Evolutionary conservation across 2,329 filamentous ascomycete genomes (phyloP), one percentile per base, ranked within the genome.

Genomic region (Neofusicoccum sp.): DNA sequence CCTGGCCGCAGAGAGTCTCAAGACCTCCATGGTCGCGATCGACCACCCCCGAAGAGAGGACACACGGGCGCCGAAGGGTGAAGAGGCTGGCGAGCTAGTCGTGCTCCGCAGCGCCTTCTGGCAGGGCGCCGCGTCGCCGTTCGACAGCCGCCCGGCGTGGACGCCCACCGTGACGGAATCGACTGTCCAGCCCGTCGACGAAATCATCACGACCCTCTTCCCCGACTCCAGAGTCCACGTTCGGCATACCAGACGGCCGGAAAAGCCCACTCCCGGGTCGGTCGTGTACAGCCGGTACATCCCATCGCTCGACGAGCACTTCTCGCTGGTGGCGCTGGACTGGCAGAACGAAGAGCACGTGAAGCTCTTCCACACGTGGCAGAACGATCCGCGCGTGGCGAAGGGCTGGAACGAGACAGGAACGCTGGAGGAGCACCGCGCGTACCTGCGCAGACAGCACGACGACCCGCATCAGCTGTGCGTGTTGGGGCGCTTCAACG

Each of bases 401-500:
- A 85, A 89, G 71, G 90, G 90, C 3, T 93, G 91, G 91, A 91
- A 92, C 71, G 87, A 91, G 78, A 90, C 88, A 1, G 91, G 90
- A 33, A 90, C 89, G 1, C 76, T 91, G 50, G 89, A 91, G 29
- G 83, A 93, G 74, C 91, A 93, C 75, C 83, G 86, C 65, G 84
- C 87, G 69, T 93, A 94, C 74, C 81, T 93, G 58, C 82, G 84
- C 34, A 84, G 84, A 67, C 82, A 89, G 61, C 86, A 92, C 70
- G 83, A 85, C 48, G 90, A 93, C 73, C 86, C 88, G 33, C 90
- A 93, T 75, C 85, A 89, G 66, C 78, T 92, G 59, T 85, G 87
- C 29, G 79, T 93, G 49, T 80, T 93, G 64, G 91, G 87, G 6
- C 83, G 84, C 31, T 94, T 92, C 73, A 85, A 93, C 62, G 88